These are phyloP conservation scores for Allium sativum DNA, from an alignment of 106 monocot genomes.

Conservation along the genomic window DNA sequence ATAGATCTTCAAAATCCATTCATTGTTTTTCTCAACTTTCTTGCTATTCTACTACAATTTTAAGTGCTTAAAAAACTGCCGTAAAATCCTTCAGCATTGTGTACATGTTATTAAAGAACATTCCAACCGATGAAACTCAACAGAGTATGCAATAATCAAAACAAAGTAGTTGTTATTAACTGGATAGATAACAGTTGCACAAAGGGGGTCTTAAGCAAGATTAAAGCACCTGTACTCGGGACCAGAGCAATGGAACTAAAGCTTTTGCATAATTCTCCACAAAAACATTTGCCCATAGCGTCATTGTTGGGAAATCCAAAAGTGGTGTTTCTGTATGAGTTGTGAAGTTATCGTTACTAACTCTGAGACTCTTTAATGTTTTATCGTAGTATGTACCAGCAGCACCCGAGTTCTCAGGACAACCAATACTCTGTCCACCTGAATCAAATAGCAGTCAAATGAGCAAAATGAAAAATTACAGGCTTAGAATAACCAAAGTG, in stretches of 20 bases:
- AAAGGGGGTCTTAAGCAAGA: too few relatives aligned
- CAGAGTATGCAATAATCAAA: too few relatives aligned
- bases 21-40: background rate
- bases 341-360: slow-evolving; percentile 78
- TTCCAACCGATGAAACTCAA: too few relatives aligned
- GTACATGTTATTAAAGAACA: too few relatives aligned
- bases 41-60: background rate
- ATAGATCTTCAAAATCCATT: too few relatives aligned
- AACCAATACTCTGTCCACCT: slow-evolving; percentile 87
- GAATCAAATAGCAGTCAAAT: background rate
- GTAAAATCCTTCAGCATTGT: too few relatives aligned
- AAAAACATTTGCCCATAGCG: slow-evolving; percentile 85
- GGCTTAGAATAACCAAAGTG: background rate
- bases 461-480: background rate
- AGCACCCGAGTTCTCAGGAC: slow-evolving; percentile 77
- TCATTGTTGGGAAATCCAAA: slow-evolving; percentile 64
- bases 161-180: too few relatives aligned
- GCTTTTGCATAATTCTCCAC: slow-evolving; percentile 79
- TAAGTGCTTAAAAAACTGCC: background rate
- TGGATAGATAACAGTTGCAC: too few relatives aligned
- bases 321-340: slow-evolving; percentile 88
- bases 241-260: slow-evolving; percentile 91
- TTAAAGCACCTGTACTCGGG: slow-evolving; percentile 72
- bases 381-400: slow-evolving; percentile 81
- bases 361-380: slow-evolving; percentile 66